Evolutionary conservation across 208 protist species (phyloP).

Genomic region (Leishmania turanica): DNA sequence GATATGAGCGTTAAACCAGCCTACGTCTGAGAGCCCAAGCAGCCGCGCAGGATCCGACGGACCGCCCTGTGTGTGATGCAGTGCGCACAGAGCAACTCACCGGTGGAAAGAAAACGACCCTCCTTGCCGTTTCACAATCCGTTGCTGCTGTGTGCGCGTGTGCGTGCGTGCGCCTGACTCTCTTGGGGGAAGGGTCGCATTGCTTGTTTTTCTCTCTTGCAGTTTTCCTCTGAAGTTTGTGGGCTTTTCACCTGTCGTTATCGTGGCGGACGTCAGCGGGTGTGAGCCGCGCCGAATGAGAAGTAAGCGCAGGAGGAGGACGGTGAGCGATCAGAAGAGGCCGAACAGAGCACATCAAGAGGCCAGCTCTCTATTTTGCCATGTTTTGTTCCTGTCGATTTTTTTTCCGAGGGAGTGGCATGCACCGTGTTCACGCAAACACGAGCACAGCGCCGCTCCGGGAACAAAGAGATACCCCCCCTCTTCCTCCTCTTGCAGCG

Average conservation of each 20-base stretch:
- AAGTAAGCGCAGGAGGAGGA: too few species aligned
- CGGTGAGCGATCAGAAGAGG: neutral
- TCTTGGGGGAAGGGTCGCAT: neutral
- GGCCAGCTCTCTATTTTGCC: too few species aligned
- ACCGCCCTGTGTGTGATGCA: neutral
- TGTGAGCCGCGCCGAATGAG: neutral
- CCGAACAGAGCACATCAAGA: neutral
- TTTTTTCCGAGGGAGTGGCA: neutral
- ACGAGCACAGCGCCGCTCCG: too few species aligned
- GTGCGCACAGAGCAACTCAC: neutral
- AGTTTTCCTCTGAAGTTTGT: neutral
- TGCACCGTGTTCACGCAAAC: neutral
- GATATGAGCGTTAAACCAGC: neutral
- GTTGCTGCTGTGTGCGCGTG: neutral
- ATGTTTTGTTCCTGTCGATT: neutral
- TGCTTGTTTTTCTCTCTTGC: neutral
- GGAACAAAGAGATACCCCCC: neutral
- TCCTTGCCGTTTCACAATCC: neutral
- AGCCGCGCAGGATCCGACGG: neutral
- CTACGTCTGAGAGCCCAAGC: neutral
- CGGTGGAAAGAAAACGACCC: neutral
- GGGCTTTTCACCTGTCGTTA: neutral
- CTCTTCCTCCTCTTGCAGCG: neutral
- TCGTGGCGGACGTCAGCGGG: neutral
- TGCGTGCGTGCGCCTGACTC: neutral